Evolutionary conservation across 2,329 filamentous ascomycete species (phyloP).

Genomic region (Clonostachys rosea): DNA sequence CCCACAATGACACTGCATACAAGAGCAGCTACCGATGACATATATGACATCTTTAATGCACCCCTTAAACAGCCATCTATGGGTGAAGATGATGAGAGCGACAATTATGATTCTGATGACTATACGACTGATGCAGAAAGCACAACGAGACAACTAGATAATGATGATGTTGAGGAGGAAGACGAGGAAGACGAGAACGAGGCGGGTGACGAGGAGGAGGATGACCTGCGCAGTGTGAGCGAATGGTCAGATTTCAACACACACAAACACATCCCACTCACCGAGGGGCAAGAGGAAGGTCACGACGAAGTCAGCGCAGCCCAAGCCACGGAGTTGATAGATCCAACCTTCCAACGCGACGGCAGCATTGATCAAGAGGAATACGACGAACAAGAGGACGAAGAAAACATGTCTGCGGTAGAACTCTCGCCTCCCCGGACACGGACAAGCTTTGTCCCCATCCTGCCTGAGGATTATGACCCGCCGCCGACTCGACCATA

Average conservation of each 20-base stretch:
- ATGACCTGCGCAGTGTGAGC: slow-evolving; percentile 63
- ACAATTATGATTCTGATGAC: slow-evolving; percentile 63
- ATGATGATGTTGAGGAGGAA: slow-evolving; percentile 39
- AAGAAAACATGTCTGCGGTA: no score
- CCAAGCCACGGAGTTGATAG: slow-evolving; percentile 30
- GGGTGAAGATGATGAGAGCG: slow-evolving; percentile 36
- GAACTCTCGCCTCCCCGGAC: slow-evolving; percentile 23
- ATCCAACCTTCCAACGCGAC: slow-evolving; percentile 8
- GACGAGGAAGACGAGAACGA: slow-evolving; percentile 39
- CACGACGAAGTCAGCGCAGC: slow-evolving; percentile 30
- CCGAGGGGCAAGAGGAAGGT: slow-evolving; percentile 22
- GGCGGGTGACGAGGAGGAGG: slow-evolving; percentile 38
- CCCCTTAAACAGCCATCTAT: slow-evolving; percentile 37
- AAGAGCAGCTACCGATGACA: slow-evolving; percentile 90
- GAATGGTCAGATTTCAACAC: slow-evolving; percentile 88
- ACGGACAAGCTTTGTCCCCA: slow-evolving; percentile 67
- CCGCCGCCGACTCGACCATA: slow-evolving; percentile 68
- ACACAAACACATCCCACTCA: slow-evolving; percentile 61
- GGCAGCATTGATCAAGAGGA: no score
- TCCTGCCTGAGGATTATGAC: slow-evolving; percentile 83
- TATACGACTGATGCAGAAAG: slow-evolving; percentile 87
- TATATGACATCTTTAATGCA: slow-evolving; percentile 95
- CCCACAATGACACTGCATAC: slow-evolving; percentile 99
- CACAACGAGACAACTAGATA: slow-evolving; percentile 64
- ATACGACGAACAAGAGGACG: not conserved